Percentiles rank a stretch among this genome's conserved stretches.
Evolutionary conservation across 768 basidiomycete species (phyloP).

Genomic region (Russula virescens): DNA sequence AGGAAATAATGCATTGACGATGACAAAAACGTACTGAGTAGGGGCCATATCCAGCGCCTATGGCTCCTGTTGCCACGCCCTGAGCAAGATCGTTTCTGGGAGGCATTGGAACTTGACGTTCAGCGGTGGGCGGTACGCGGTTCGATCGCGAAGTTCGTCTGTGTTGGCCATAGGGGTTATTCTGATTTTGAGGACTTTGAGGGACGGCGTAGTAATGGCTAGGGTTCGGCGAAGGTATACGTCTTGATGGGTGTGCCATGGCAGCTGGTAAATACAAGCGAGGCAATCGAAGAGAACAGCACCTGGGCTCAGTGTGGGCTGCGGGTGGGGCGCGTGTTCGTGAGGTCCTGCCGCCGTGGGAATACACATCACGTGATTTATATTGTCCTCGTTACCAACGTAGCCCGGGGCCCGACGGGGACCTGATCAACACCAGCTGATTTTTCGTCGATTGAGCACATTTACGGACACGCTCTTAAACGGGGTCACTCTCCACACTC

Average conservation of each 20-base stretch:
- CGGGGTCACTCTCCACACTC: too few relatives aligned
- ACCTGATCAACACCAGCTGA: too few relatives aligned
- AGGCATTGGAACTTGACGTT: slow-evolving; percentile 23
- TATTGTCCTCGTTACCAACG: not conserved
- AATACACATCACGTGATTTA: not conserved
- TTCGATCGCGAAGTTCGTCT: slow-evolving; percentile 21
- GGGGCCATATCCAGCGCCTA: slow-evolving; percentile 79
- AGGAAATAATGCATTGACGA: not conserved
- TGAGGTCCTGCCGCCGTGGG: not conserved
- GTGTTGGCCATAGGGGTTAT: slow-evolving; percentile 16
- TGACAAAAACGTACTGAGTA: slow-evolving; percentile 54
- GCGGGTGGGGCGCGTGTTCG: too few relatives aligned
- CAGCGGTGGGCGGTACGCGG: slow-evolving; percentile 22
- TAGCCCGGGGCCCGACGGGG: too few relatives aligned
- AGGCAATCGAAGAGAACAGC: not conserved
- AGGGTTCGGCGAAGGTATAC: slow-evolving; percentile 25
- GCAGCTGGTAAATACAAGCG: not conserved
- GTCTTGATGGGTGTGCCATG: slow-evolving; percentile 23
- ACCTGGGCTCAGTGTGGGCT: not conserved
- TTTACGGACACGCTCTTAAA: too few relatives aligned
- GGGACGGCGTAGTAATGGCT: slow-evolving; percentile 65
- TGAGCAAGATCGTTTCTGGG: slow-evolving; percentile 53
- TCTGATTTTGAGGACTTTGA: slow-evolving; percentile 40
- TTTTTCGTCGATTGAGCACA: too few relatives aligned
- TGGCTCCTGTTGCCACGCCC: slow-evolving; percentile 73